Base-by-base conservation (phyloP, 352 stramenopile genomes). In the Pythium rhizo-oryzae region DNA sequence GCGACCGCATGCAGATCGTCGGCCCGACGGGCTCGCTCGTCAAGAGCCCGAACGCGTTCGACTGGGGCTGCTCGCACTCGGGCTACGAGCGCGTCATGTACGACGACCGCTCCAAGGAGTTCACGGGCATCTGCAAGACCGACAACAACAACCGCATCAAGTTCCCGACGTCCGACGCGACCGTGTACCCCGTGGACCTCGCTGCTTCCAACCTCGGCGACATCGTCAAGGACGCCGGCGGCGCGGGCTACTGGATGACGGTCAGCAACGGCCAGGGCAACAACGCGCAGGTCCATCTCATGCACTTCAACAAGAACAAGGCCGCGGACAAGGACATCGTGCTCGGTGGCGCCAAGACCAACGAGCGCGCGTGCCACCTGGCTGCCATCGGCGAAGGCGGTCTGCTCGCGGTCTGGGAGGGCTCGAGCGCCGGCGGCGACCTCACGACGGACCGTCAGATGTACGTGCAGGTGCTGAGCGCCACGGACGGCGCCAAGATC, bases 101-200 rank as follows among this genome's bases (percentile, higher is more conserved):
- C 64, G 80, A 85, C 67, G 73, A 71, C 47, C 78, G 77, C 46
- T 71, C 60, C 35, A 67, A 80, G 18, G 62, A 77, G 41, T 87
- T 81, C 58, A 80, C 77, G 19, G 74, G 71, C 47, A 86, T 87
- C 62, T 85, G 81, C 37, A 89, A 87, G 76, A 89, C 81, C 28
- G 81, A 89, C 79, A 86, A 68, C 76, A 87, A 84, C 71, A 87
- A 89, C 76, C 81, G 81, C 64, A 87, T 89, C 75, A 89, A 87
- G 65, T 80, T 80, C 53, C 79, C 77, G n/a, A 81, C 80, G 51
- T 81, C 73, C 60, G 75, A 59, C 41, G 70, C 78, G 1, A 89
- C 81, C 11, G 82, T 89, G 70, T 87, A 87, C 69, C 79, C 79
- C 0, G 81, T 90, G 25, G 71, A 87, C 47, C 67, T 87, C 25